phyloP scores from a whole-genome alignment of 768 basidiomycete genomes.

The Pholiota molesta region DNA sequence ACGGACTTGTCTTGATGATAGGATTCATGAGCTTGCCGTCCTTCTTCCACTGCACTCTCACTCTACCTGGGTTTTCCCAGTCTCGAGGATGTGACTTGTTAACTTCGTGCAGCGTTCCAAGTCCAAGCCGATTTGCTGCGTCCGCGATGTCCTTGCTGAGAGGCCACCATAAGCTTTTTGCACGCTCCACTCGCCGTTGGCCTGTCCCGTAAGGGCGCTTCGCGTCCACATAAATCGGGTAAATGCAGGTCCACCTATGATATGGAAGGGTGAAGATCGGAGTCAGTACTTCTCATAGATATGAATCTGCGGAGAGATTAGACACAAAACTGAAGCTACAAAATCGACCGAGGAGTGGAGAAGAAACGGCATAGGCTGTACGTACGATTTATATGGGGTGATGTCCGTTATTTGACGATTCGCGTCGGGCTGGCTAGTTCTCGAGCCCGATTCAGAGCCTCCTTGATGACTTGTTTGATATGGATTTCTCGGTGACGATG shows the following conservation, averaged over 20 bases:
- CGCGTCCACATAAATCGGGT: conserved; percentile 96
- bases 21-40: conserved; percentile 69
- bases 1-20: conserved; percentile 76
- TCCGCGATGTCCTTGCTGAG: conserved; percentile 91
- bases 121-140: conserved; percentile 74
- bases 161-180: conserved; percentile 92
- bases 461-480: conserved; percentile 16
- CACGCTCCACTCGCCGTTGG: conserved; percentile 77
- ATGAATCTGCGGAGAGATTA: background rate
- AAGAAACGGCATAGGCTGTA: conserved; percentile 19
- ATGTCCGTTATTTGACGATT: conserved; percentile 64
- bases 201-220: conserved; percentile 87
- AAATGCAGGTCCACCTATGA: conserved; percentile 90
- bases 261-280: background rate
- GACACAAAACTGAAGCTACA: background rate
- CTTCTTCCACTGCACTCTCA: conserved; percentile 91
- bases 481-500: conserved; percentile 44
- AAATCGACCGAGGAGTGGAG: background rate
- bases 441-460: conserved; percentile 26
- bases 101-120: conserved; percentile 86
- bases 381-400: conserved; percentile 83
- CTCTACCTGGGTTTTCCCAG: conserved; percentile 97
- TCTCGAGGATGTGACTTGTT: conserved; percentile 91
- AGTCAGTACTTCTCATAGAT: background rate
- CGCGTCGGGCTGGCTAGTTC: conserved; percentile 24